Evolutionary conservation across 805 yeast genomes (phyloP).

Genomic region (Nakazawaea molendinolei): DNA sequence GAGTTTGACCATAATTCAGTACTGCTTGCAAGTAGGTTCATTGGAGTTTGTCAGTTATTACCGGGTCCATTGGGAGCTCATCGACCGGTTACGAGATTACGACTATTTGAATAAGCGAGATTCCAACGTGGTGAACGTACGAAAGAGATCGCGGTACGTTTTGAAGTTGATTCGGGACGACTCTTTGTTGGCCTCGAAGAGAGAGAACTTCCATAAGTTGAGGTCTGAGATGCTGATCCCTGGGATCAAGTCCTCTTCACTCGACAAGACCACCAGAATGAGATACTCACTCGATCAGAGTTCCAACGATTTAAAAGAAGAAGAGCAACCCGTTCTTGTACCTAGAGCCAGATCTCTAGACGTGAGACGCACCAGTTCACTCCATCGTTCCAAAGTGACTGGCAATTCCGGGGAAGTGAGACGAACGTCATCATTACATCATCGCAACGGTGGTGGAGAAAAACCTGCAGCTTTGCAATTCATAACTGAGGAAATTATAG

Average conservation of each 20-base stretch:
- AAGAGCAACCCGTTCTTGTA: background rate
- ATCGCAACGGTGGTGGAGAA: background rate
- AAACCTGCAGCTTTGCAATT: background rate
- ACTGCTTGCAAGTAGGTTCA: conserved; percentile 48
- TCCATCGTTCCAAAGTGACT: background rate
- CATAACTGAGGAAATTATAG: background rate
- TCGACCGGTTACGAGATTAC: conserved; percentile 21
- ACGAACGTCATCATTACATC: conserved; percentile 1
- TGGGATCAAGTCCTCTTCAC: conserved; percentile 16
- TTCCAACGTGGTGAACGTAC: conserved; percentile 26
- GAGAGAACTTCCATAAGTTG: conserved; percentile 33
- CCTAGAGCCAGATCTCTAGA: conserved; percentile 8
- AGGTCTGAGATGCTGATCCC: conserved; percentile 37
- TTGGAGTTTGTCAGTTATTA: conserved; percentile 42
- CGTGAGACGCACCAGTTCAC: conserved; percentile 7
- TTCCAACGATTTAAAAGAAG: conserved; percentile 1
- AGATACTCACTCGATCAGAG: conserved; percentile 10
- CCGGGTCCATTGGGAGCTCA: conserved; percentile 29
- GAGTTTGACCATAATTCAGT: conserved; percentile 45
- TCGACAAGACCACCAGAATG: conserved; percentile 2
- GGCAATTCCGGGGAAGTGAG: background rate
- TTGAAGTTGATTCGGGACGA: conserved; percentile 25
- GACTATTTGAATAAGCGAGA: conserved; percentile 17
- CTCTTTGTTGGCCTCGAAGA: conserved; percentile 29
- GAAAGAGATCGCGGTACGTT: conserved; percentile 30